phyloP scores from a whole-genome alignment of 192 early-diverging fungal species.

The Chytriomyces sp. region DNA sequence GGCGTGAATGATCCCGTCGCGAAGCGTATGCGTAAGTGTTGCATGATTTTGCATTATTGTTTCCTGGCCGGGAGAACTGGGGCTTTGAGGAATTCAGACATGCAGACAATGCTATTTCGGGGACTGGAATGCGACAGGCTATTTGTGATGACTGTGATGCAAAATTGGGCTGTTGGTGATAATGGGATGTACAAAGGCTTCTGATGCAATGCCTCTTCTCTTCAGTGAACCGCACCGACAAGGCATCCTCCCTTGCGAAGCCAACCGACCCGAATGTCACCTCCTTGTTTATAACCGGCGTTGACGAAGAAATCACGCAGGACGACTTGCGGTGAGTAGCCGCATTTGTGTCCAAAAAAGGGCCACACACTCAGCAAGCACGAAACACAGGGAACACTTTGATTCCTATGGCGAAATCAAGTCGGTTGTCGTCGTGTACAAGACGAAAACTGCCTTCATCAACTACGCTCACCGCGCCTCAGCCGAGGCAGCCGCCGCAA shows the following conservation, averaged over 20 bases:
- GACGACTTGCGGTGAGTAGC: slow-evolving; percentile 63
- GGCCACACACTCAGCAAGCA: not conserved
- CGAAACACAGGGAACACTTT: slow-evolving; percentile 62
- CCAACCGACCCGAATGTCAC: slow-evolving; percentile 85
- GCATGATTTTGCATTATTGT: not conserved
- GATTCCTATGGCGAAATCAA: slow-evolving; percentile 87
- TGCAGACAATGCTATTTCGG: too few species aligned
- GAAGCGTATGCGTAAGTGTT: slow-evolving; percentile 70
- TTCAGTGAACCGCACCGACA: slow-evolving; percentile 49
- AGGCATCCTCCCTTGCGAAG: slow-evolving; percentile 49
- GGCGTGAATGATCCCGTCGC: slow-evolving; percentile 96
- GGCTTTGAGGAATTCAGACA: too few species aligned
- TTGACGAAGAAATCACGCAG: slow-evolving; percentile 73
- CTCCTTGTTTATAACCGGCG: slow-evolving; percentile 81
- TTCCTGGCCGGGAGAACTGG: not conserved
- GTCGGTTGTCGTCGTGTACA: slow-evolving; percentile 77
- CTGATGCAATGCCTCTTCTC: too few species aligned
- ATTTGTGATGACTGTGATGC: too few species aligned
- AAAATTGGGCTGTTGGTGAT: not conserved
- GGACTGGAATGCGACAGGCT: too few species aligned
- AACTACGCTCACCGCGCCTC: slow-evolving; percentile 78
- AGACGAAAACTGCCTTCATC: slow-evolving; percentile 86
- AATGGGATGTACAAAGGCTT: slow-evolving; percentile 6
- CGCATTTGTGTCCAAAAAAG: not conserved
- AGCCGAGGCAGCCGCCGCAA: slow-evolving; percentile 81